Evolutionary conservation across 2,329 filamentous ascomycete genomes (phyloP).

Genomic region (Colletotrichum camelliae): DNA sequence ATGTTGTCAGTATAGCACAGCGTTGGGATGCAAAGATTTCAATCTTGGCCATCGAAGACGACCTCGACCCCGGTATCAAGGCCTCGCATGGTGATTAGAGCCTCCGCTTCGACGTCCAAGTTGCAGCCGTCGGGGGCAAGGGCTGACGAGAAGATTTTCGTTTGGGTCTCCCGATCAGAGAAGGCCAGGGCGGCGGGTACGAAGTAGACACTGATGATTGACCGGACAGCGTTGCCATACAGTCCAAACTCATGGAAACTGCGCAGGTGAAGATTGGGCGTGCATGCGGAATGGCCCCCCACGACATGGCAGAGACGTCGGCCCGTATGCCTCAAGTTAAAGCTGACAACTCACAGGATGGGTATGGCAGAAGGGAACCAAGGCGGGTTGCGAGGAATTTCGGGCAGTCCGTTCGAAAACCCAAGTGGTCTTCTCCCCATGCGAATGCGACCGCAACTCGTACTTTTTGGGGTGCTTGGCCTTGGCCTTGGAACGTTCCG

Average conservation of each 20-base stretch:
- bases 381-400: neutral
- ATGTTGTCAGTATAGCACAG: neutral
- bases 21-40: neutral
- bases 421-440: neutral
- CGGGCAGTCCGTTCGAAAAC: fast-evolving
- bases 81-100: neutral
- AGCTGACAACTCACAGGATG: neutral
- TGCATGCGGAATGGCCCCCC: neutral
- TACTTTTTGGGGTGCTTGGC: neutral
- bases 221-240: neutral
- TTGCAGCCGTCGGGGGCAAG: neutral
- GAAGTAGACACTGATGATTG: neutral
- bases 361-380: neutral
- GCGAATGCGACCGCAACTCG: neutral
- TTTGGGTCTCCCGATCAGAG: neutral
- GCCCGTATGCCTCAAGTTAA: neutral
- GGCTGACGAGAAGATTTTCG: neutral
- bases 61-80: neutral
- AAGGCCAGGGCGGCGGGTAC: neutral
- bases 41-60: fast-evolving
- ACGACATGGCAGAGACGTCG: neutral
- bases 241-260: neutral
- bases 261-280: neutral
- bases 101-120: neutral
- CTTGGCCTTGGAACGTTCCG: neutral